These are phyloP conservation scores for Heritiera fomes DNA, from an alignment of 345 rosid genomes.

Conservation along the genomic window DNA sequence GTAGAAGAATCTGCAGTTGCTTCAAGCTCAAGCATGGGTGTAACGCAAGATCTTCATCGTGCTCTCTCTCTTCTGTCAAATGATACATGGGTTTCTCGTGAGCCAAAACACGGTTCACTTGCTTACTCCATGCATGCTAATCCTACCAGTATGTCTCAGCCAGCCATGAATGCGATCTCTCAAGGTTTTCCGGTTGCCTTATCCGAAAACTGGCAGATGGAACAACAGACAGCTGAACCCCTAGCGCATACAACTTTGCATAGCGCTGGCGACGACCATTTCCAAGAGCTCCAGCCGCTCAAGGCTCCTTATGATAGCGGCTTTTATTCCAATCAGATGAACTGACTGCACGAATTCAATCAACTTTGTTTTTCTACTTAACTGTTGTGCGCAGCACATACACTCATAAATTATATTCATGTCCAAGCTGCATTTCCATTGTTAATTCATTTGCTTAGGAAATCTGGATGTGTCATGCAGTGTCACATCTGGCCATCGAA, in stretches of 20 bases:
- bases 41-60: constrained; percentile 69
- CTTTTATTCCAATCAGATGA: constrained; percentile 47
- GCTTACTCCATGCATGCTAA: constrained; percentile 35
- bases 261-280: constrained; percentile 35
- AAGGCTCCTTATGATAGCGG: constrained; percentile 40
- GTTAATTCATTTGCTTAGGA: neutral
- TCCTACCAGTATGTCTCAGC: constrained; percentile 33
- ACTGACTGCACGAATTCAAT: constrained; percentile 30
- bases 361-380: no score
- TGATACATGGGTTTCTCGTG: constrained; percentile 52
- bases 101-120: constrained; percentile 49
- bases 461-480: neutral
- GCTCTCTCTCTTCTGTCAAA: constrained; percentile 99
- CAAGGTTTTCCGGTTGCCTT: constrained; percentile 33
- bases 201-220: constrained; percentile 46
- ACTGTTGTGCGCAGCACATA: no score
- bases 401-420: neutral
- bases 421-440: neutral
- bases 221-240: constrained; percentile 33
- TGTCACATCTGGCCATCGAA: neutral
- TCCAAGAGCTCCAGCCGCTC: constrained; percentile 46
- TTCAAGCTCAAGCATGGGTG: constrained; percentile 48
- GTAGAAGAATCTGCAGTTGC: constrained; percentile 57
- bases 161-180: constrained; percentile 31
- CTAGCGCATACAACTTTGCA: constrained; percentile 32